These are phyloP conservation scores for Melampsora larici-populina DNA, from an alignment of 1,284 basidiomycete species.

Conservation along the genomic window DNA sequence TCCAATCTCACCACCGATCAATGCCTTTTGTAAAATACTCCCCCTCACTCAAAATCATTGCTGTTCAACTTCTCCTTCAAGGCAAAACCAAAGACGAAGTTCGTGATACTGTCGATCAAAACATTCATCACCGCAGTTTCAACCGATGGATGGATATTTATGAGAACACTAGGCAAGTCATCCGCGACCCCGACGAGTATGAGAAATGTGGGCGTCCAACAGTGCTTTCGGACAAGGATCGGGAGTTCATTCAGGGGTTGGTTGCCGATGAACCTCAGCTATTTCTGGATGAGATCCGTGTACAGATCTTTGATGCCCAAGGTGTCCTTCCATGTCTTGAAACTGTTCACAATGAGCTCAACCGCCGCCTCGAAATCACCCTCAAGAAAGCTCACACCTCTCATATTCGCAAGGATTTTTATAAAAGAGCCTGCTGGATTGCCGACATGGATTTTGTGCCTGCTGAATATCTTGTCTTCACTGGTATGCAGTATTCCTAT, in stretches of 20 bases:
- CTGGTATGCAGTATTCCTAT: background rate
- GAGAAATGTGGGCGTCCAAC: background rate
- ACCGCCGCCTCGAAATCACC: background rate
- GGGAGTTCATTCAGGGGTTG: background rate
- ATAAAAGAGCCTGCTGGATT: background rate
- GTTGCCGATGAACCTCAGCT: background rate
- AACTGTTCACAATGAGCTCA: background rate
- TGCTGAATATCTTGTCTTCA: background rate
- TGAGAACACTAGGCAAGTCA: background rate
- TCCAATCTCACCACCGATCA: no score
- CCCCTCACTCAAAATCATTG: no score
- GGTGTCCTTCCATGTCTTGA: background rate
- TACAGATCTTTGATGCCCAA: background rate
- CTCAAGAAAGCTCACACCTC: background rate
- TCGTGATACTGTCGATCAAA: no score
- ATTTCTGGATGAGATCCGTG: constrained; percentile 12
- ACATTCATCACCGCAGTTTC: background rate
- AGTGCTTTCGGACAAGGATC: background rate
- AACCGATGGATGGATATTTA: background rate
- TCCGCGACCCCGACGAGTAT: constrained; percentile 7
- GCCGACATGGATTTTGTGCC: background rate
- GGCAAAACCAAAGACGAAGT: no score
- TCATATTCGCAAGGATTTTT: constrained; percentile 4
- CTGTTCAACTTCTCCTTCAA: no score
- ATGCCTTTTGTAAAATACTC: no score